Conservation (phyloP, 2,329 filamentous ascomycete genomes). For the Botrytis porri region DNA sequence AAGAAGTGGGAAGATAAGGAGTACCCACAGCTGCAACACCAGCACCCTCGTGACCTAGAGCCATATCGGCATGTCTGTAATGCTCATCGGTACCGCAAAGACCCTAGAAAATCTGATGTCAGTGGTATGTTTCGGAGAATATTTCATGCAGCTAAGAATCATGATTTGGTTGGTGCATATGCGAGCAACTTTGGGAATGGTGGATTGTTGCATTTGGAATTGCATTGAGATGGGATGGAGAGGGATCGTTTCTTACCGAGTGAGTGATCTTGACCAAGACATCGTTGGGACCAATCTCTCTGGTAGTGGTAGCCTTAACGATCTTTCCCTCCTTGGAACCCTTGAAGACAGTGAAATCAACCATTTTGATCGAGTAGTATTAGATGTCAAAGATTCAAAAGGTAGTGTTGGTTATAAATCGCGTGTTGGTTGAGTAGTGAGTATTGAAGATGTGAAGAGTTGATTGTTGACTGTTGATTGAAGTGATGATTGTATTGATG, state of each 20-base stretch:
- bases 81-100: conserved; percentile 60
- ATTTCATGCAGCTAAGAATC: neutral
- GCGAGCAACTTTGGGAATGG: neutral
- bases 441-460: conserved; percentile 2
- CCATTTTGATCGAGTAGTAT: conserved; percentile 23
- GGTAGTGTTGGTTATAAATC: neutral
- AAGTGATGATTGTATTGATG: conserved; percentile 12
- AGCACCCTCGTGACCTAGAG: conserved; percentile 51
- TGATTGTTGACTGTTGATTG: neutral
- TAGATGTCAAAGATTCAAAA: neutral
- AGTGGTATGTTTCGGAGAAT: neutral
- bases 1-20: neutral
- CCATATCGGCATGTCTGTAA: conserved; percentile 40
- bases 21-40: conserved; percentile 42
- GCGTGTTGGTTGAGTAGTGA: neutral
- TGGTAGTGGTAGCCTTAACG: conserved; percentile 46
- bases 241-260: conserved; percentile 39
- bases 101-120: conserved; percentile 40
- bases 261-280: conserved; percentile 63
- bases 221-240: neutral
- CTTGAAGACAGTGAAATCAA: conserved; percentile 60
- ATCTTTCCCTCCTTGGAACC: conserved; percentile 57
- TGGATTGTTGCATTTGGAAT: neutral
- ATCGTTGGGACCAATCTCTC: conserved; percentile 49
- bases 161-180: neutral